Evolutionary conservation across 768 basidiomycete genomes (phyloP).

Genomic region (Pleurotus salmoneostramineus): DNA sequence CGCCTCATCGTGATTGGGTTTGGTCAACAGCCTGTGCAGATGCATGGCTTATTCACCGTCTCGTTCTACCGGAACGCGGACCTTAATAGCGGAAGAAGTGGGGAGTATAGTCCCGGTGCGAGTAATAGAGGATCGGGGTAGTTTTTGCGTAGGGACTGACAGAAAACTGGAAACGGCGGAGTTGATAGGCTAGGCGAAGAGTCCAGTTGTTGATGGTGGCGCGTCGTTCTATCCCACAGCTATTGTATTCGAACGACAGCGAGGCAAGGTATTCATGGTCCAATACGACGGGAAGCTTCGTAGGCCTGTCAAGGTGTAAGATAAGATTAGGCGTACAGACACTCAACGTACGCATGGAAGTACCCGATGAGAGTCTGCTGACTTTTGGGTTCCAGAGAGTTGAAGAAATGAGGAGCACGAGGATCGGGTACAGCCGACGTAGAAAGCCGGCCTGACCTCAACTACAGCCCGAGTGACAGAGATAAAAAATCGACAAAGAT

Average conservation of each 20-base stretch:
- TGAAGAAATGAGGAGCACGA: background rate
- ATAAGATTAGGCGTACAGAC: background rate
- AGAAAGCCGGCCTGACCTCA: background rate
- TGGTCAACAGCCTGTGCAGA: background rate
- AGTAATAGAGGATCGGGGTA: background rate
- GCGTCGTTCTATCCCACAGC: background rate
- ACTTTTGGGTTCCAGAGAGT: too few species aligned
- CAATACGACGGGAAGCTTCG: background rate
- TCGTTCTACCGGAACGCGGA: background rate
- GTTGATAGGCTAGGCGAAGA: background rate
- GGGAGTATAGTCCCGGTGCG: background rate
- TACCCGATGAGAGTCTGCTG: too few species aligned
- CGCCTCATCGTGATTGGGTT: background rate
- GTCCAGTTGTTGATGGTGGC: constrained; percentile 6
- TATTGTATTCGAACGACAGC: constrained; percentile 6
- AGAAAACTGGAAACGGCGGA: background rate
- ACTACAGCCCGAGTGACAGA: too few species aligned
- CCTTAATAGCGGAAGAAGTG: background rate
- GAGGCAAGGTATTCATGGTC: background rate
- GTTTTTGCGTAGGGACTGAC: background rate
- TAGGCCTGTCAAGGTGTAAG: background rate
- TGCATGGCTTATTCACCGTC: background rate
- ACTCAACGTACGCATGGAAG: too few species aligned
- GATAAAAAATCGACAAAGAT: too few species aligned
- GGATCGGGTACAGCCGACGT: background rate